Percentiles rank a stretch among this genome's conserved stretches.
phyloP scores from a whole-genome alignment of 768 basidiomycete genomes.

The Lactifluus pinguis region DNA sequence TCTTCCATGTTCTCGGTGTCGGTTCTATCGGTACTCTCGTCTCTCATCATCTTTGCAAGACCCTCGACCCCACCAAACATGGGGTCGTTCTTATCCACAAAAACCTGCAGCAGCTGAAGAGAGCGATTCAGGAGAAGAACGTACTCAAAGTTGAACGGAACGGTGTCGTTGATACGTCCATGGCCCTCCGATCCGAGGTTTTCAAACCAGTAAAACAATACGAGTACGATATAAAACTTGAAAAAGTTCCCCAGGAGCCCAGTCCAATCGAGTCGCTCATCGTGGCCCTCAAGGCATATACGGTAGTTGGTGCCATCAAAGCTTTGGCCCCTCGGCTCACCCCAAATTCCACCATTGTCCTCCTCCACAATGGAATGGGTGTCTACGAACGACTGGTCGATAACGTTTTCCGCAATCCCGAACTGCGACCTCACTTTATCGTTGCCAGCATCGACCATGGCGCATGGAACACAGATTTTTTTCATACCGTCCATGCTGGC shows the following conservation, averaged over 20 bases:
- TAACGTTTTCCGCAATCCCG: slow-evolving; percentile 61
- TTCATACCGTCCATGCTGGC: slow-evolving; percentile 61
- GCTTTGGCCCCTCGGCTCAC: slow-evolving; percentile 55
- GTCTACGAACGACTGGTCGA: slow-evolving; percentile 69
- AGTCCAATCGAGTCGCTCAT: slow-evolving; percentile 63
- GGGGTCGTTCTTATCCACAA: slow-evolving; percentile 66
- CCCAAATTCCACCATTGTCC: slow-evolving; percentile 67
- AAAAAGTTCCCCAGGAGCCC: too few species aligned
- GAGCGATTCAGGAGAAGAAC: slow-evolving; percentile 28
- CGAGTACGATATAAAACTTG: not conserved
- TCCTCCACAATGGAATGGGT: slow-evolving; percentile 95
- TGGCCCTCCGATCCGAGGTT: slow-evolving; percentile 43
- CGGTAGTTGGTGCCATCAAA: slow-evolving; percentile 48
- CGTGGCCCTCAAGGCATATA: slow-evolving; percentile 71
- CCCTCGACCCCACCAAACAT: slow-evolving; percentile 38
- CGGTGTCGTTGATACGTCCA: slow-evolving; percentile 35
- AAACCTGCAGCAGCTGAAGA: slow-evolving; percentile 31
- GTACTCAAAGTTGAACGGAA: slow-evolving; percentile 40
- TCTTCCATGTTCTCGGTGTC: slow-evolving; percentile 67
- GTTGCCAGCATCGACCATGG: slow-evolving; percentile 79
- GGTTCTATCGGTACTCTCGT: slow-evolving; percentile 80
- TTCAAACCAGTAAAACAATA: slow-evolving; percentile 25
- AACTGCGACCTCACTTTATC: slow-evolving; percentile 75
- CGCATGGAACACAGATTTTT: slow-evolving; percentile 44
- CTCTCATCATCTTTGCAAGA: slow-evolving; percentile 65